A percentile compares a stretch with the other conserved stretches of the same genome.
phyloP scores from a whole-genome alignment of 2,329 filamentous ascomycete species.

The Dactylellina drechsleri region DNA sequence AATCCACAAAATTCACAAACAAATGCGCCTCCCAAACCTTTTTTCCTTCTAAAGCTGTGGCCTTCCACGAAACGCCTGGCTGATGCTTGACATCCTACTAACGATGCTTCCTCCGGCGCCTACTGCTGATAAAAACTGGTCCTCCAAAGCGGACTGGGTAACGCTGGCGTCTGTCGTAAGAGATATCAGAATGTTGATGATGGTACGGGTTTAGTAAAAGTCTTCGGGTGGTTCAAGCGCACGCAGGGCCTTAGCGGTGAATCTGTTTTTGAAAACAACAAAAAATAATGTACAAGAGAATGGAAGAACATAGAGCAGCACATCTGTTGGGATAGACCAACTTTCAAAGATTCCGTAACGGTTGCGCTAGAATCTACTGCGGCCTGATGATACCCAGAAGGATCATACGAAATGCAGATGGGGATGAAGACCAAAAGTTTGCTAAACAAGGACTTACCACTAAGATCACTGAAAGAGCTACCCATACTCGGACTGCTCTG shows the following conservation, averaged over 20 bases:
- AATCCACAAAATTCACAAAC: neutral
- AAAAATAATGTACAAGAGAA: constrained; percentile 13
- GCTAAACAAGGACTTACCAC: constrained; percentile 67
- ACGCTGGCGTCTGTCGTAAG: constrained; percentile 74
- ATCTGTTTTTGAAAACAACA: constrained; percentile 38
- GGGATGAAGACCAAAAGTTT: neutral
- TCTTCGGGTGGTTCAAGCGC: constrained; percentile 39
- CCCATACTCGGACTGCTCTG: constrained; percentile 83
- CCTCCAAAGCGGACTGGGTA: constrained; percentile 81
- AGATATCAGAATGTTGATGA: constrained; percentile 44
- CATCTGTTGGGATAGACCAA: too few relatives aligned
- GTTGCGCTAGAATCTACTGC: neutral
- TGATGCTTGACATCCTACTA: constrained; percentile 75
- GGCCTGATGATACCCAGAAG: neutral
- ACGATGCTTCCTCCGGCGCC: constrained; percentile 69
- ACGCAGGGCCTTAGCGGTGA: constrained; percentile 48
- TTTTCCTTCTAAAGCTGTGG: constrained; percentile 24
- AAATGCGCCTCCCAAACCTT: neutral
- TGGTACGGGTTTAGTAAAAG: constrained; percentile 45
- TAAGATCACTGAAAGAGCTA: constrained; percentile 86
- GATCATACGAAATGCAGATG: neutral
- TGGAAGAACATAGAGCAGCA: neutral
- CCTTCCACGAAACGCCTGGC: constrained; percentile 64
- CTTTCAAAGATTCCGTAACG: neutral
- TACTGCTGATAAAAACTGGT: constrained; percentile 78